Evolutionary conservation across 305 asterid species (phyloP).

Genomic region (Caryopteris hybrid): DNA sequence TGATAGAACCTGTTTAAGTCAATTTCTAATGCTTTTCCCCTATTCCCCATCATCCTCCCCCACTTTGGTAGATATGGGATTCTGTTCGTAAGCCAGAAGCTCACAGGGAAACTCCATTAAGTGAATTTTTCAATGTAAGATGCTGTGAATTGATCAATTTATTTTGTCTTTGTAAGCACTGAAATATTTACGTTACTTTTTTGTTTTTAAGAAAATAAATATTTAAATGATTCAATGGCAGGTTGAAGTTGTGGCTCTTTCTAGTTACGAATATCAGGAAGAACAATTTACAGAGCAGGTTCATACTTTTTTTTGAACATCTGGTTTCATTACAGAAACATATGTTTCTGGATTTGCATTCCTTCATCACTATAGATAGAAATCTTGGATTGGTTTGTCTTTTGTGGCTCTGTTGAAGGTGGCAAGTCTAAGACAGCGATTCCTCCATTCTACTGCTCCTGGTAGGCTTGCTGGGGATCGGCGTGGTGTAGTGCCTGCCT

Average conservation of each 20-base stretch:
- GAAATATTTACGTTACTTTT: too few relatives aligned
- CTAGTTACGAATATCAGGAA: constrained; percentile 94
- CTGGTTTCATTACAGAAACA: too few relatives aligned
- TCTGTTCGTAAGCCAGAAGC: constrained; percentile 94
- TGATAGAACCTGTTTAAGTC: constrained; percentile 6
- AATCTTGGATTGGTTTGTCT: constrained; percentile 8
- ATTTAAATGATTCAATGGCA: constrained; percentile 32
- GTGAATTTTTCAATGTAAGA: constrained; percentile 97
- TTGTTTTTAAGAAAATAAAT: too few relatives aligned
- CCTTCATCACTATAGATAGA: not conserved
- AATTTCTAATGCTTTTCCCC: constrained; percentile 22
- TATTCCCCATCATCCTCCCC: constrained; percentile 2
- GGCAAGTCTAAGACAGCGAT: constrained; percentile 72
- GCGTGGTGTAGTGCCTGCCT: constrained; percentile 95
- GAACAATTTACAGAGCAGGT: constrained; percentile 95
- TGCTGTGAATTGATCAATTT: constrained; percentile 16
- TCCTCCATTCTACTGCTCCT: constrained; percentile 90
- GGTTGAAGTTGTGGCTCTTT: constrained; percentile 94
- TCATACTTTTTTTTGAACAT: constrained; percentile 10
- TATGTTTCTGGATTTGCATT: not conserved
- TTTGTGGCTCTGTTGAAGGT: constrained; percentile 43
- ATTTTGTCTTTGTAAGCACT: constrained; percentile 3
- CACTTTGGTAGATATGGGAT: constrained; percentile 78
- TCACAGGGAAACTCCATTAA: constrained; percentile 79
- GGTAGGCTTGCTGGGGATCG: constrained; percentile 99